Evolutionary conservation across 768 basidiomycete species (phyloP), one percentile per base, ranked within the genome.

Genomic region (Suillus alpinus): DNA sequence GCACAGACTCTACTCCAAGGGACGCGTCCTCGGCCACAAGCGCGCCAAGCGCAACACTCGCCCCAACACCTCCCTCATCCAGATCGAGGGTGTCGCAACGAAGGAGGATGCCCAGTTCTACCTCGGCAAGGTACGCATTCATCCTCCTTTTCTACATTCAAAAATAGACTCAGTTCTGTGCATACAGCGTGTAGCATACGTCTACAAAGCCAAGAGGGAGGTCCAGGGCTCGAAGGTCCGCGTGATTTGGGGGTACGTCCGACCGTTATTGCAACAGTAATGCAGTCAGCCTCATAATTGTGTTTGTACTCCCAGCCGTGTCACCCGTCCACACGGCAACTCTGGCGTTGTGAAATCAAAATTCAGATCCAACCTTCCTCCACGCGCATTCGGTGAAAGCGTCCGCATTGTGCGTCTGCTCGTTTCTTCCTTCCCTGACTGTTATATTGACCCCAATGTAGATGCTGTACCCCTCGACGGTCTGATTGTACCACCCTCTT

Each of bases 21-120:
- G 94, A 76, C 94, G 97, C 71, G 88, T 99, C 74, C 83, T 98
- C 71, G 94, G 95, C 66, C 93, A 96, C 92, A 98, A 98, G 83
- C 93, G 97, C 66, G 95, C 92, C 63, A 98, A 98, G 83, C 90
- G 94, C 74, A 98, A 98, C 85, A 84, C 91, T 61, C 85, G 89
- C 73, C 95, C 94, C 73, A 96, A 96, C 84, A 97, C 95, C 63
- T 93, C 94, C 58, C 88, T 99, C 69, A 78, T 99, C 71, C 94
- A 96, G 79, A 93, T 99, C 74, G 97, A 99, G 82, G 96, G 96
- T 72, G 95, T 98, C 60, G 86, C 87, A 65, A 88, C 80, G 71
- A 92, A 95, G 79, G 86, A 96, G 80, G 95, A 96, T 73, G 93
- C 95, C 43, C 89, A 94, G 75, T 96, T 95, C 79, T 99, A 99